Evolutionary conservation across 768 basidiomycete species (phyloP), one percentile per base, ranked within the genome.

Genomic region (Macrolepiota fuliginosa): DNA sequence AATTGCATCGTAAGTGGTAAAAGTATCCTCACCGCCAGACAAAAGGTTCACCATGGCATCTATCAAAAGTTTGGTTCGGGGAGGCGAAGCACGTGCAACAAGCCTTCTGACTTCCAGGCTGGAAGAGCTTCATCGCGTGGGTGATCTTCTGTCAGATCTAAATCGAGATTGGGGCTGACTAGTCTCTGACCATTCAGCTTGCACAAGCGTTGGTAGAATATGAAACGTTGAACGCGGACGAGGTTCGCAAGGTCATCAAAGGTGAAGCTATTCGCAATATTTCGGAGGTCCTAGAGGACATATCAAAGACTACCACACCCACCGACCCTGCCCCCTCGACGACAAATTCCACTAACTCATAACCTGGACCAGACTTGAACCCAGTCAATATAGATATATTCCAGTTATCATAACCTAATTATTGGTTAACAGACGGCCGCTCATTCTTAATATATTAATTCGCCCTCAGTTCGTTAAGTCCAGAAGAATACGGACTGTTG

Each of bases 151-250:
- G n/a, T 51, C 55, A n/a, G 15, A 61, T 49, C 32, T 37, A 49
- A n/a, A 35, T 42, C 37, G 15, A 9, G 52, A 46, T 35, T 9
- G 29, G 9, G 15, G 27, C 39, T 55, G 56, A 40, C 24, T 40
- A 37, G 29, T 32, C 3, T 52, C 55, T 29, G 49, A 27, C n/a
- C 25, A 19, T 65, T 29, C 65, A 95, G 94, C 85, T 98, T 42
- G 96, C 96, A 1, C 83, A 84, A 58, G 96, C 96, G 10, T 77
- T 99, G 61, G 90, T 99, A 12, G 95, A 98, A 72, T 90, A 96
- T 74, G 96, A 99, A 78, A 98, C 96, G 19, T 78, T 99, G 65
- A 88, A 89, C 66, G 79, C 84, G 42, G 89, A 92, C 10, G 94
- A 99, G 73, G 96, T 98, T 17, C 79, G 82, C 68, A 88, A 84